Conservation (phyloP, 345 rosid genomes). For the Kernera saxatilis region DNA sequence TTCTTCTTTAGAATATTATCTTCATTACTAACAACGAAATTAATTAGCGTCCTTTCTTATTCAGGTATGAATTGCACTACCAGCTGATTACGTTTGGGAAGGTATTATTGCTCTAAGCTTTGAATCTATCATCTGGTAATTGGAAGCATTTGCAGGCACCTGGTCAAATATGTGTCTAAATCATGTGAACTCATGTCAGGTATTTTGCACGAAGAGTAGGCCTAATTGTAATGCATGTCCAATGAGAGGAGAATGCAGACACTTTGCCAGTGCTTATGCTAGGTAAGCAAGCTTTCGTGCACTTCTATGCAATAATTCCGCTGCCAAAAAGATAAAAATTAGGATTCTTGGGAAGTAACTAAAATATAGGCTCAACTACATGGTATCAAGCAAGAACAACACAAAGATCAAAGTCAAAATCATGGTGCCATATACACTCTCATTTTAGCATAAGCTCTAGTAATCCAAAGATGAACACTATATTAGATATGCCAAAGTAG, state of each 20-base stretch:
- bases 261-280: constrained; percentile 97
- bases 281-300: constrained; percentile 51
- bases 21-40: constrained; percentile 1
- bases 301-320: neutral
- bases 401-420: neutral
- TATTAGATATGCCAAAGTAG: neutral
- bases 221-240: constrained; percentile 99
- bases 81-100: constrained; percentile 96
- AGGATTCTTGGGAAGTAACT: neutral
- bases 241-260: constrained; percentile 95
- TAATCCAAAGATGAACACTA: neutral
- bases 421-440: neutral
- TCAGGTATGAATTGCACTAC: constrained; percentile 92
- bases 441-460: constrained; percentile 2
- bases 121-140: neutral
- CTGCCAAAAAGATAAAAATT: neutral
- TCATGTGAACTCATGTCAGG: constrained; percentile 50
- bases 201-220: constrained; percentile 83
- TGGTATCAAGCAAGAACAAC: neutral
- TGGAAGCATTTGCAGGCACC: constrained; percentile 2
- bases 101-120: constrained; percentile 40
- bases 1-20: neutral
- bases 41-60: constrained; percentile 18
- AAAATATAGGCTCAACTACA: neutral
- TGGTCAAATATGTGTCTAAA: constrained; percentile 6